Conservation (phyloP, 139 green algal species). For the Chlorella ohadii region DNA sequence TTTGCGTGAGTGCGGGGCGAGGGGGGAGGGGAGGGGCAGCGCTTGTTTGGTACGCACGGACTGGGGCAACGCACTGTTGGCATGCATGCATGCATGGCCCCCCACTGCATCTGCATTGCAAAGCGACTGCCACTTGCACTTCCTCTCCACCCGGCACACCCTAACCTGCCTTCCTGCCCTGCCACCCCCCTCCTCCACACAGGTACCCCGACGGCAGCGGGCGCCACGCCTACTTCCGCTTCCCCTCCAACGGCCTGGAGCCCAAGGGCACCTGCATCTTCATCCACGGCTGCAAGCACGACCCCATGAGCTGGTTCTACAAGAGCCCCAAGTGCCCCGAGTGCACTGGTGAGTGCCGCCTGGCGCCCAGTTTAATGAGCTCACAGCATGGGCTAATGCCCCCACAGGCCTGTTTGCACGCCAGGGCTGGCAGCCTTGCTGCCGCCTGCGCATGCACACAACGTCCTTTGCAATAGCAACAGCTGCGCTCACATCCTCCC, state of each 20-base stretch:
- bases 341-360: background rate
- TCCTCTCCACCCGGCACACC: no score
- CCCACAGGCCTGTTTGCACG: no score
- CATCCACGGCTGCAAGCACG: slow-evolving; percentile 12
- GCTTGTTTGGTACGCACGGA: no score
- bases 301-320: slow-evolving; percentile 20
- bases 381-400: no score
- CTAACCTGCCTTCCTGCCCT: background rate
- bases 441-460: background rate
- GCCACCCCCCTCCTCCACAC: background rate
- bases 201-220: slow-evolving; percentile 24
- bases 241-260: background rate
- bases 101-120: no score
- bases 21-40: no score
- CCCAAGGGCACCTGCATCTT: slow-evolving; percentile 17
- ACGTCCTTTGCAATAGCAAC: no score
- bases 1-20: slow-evolving; percentile 23
- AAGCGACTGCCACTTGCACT: no score
- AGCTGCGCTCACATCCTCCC: background rate
- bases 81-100: no score
- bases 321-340: background rate
- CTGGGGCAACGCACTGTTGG: no score
- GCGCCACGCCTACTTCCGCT: slow-evolving; percentile 3
- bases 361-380: no score
- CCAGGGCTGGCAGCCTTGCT: background rate